Evolutionary conservation across 768 basidiomycete genomes (phyloP), one percentile per base, ranked within the genome.

Genomic region (Termitomyces sp.): DNA sequence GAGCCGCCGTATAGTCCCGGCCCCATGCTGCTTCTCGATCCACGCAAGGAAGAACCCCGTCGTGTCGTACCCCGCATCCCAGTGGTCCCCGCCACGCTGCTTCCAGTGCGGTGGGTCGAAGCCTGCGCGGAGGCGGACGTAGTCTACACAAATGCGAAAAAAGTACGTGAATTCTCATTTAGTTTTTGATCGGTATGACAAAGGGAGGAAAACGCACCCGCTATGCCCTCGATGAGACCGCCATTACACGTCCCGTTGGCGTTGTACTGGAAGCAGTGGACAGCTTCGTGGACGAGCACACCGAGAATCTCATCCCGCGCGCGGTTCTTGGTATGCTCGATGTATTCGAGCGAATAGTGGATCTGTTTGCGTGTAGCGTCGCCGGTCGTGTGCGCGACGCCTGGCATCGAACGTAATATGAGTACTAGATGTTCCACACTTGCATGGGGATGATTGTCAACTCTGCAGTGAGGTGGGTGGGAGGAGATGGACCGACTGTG

Each of bases 31-130:
- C 23, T 66, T 70, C 65, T 89, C 83, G 57, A 80, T 67, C 87
- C 88, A 91, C 52, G 82, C 80, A 53, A 91, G 80, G 65, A 92
- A 91, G 68, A 81, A 91, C 2, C 79, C 89, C 2, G 90, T 92
- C 27, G 75, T 77, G 40, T 83, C 82, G 68, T 92, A 92, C 14
- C 90, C 90, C 19, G 78, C 83, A 59, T 92, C 89, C 90, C 90
- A 92, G 31, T 67, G 70, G 42, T 77, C 77, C 6, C 74, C 77
- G 59, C 68, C 72, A 3, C 68, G 67, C 31, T 73, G 75, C 46
- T 70, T 75, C 90, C 90, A 92, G 63, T 92, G 90, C 7, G 88
- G 89, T 1, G 90, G 87, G 0, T 68, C 73, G 27, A 84, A 75
- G 2, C 77, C 77, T 8, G 82, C 80, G 40, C 77, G 76, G 32